Percentiles rank a stretch among this genome's conserved stretches.
Evolutionary conservation across 345 rosid species (phyloP).

Genomic region (Populus euphratica): DNA sequence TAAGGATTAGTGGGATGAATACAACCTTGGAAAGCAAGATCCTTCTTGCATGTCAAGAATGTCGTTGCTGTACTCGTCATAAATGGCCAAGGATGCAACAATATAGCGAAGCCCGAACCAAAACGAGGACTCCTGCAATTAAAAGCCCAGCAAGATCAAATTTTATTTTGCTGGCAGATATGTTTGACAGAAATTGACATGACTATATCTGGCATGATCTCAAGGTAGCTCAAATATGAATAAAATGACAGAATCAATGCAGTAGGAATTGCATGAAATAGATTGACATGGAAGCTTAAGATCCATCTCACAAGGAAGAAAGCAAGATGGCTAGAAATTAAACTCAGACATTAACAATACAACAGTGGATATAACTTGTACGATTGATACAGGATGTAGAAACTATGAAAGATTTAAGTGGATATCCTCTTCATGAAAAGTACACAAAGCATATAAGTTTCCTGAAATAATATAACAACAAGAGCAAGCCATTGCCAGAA

Average conservation of each 20-base stretch:
- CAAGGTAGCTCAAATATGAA: not conserved
- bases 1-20: conserved; percentile 8
- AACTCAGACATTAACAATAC: not conserved
- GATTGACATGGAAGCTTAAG: not conserved
- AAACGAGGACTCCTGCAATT: conserved; percentile 74
- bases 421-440: too few relatives aligned
- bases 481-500: not conserved
- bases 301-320: not conserved
- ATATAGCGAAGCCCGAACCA: conserved; percentile 84
- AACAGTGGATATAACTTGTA: not conserved
- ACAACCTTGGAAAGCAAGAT: conserved; percentile 82
- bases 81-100: conserved; percentile 70
- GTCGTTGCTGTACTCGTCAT: conserved; percentile 92
- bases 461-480: not conserved
- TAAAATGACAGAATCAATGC: not conserved
- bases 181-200: conserved; percentile 1
- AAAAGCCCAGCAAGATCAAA: conserved; percentile 11
- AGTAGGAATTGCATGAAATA: not conserved
- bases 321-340: not conserved
- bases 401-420: not conserved
- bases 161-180: not conserved
- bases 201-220: not conserved
- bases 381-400: not conserved
- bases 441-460: too few relatives aligned
- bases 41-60: conserved; percentile 88